phyloP scores from a whole-genome alignment of 768 basidiomycete species.

The Phaeotremella fagi region DNA sequence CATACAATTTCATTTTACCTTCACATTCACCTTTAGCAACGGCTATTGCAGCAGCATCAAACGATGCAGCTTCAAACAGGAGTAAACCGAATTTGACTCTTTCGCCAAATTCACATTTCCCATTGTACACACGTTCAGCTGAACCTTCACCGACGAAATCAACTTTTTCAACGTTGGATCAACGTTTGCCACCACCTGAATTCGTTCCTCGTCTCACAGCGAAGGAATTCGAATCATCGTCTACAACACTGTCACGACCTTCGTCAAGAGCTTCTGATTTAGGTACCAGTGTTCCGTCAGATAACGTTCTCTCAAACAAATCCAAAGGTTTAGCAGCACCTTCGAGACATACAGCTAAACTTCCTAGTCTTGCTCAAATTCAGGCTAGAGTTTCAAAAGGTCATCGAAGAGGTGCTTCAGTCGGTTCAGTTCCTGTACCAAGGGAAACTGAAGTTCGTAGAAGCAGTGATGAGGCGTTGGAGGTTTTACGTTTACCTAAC shows the following conservation, averaged over 20 bases:
- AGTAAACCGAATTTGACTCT: not conserved
- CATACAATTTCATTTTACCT: slow-evolving; percentile 39
- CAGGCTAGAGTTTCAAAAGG: slow-evolving; percentile 28
- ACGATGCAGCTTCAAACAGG: not conserved
- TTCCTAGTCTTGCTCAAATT: slow-evolving; percentile 37
- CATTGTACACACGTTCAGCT: slow-evolving; percentile 30
- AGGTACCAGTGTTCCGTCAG: not conserved
- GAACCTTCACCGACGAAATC: slow-evolving; percentile 36
- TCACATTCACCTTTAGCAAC: slow-evolving; percentile 31
- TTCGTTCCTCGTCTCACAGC: slow-evolving; percentile 35
- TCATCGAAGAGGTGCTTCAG: slow-evolving; percentile 19
- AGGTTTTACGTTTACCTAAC: slow-evolving; percentile 23
- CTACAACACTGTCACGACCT: slow-evolving; percentile 2
- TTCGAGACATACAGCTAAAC: slow-evolving; percentile 12
- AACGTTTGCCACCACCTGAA: slow-evolving; percentile 33
- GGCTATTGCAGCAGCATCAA: slow-evolving; percentile 15
- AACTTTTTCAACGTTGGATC: slow-evolving; percentile 32
- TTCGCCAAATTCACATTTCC: slow-evolving; percentile 8
- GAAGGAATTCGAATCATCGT: slow-evolving; percentile 25
- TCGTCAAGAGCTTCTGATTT: slow-evolving; percentile 5
- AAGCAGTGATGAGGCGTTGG: slow-evolving; percentile 24
- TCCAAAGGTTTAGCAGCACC: slow-evolving; percentile 1
- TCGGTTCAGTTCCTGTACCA: slow-evolving; percentile 9
- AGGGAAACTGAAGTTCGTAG: slow-evolving; percentile 9
- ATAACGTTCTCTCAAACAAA: not conserved